These are phyloP conservation scores for Aspergillus egyptiacus DNA, from an alignment of 495 filamentous ascomycete species.

Conservation along the genomic window DNA sequence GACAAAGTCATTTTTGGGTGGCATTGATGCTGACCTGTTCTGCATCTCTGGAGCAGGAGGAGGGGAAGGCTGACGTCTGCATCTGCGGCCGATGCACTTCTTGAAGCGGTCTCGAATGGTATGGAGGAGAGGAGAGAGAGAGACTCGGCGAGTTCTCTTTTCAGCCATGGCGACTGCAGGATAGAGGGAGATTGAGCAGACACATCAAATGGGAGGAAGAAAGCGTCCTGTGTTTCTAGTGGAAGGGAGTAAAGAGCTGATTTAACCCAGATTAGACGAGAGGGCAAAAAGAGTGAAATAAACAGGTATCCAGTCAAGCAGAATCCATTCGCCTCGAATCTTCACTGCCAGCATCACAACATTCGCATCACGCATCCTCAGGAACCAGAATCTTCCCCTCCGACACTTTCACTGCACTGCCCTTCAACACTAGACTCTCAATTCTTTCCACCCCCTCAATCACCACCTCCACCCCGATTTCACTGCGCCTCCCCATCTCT, in stretches of 20 bases:
- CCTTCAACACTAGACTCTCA: conserved; percentile 48
- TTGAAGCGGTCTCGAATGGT: conserved; percentile 4
- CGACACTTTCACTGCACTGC: conserved; percentile 53
- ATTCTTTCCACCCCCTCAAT: conserved; percentile 30
- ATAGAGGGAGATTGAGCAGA: not conserved
- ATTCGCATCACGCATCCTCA: not conserved
- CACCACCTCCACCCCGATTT: conserved; percentile 45
- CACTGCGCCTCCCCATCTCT: conserved; percentile 69
- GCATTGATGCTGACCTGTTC: conserved; percentile 1
- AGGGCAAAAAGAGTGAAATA: no score
- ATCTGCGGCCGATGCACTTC: not conserved
- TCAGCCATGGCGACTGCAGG: conserved; percentile 6
- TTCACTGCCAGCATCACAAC: no score
- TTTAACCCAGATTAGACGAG: no score
- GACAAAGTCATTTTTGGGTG: not conserved
- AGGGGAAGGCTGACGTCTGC: not conserved
- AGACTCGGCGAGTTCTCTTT: conserved; percentile 1
- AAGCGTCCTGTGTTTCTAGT: not conserved
- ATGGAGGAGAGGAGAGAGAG: conserved; percentile 2
- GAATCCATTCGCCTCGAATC: no score
- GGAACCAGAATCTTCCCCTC: conserved; percentile 39
- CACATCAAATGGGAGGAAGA: not conserved
- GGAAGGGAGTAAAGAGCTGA: not conserved
- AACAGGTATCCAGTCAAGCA: no score
- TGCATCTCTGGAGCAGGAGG: not conserved